Base-by-base conservation (phyloP, 768 basidiomycete species). In the Trametes gibbosa region DNA sequence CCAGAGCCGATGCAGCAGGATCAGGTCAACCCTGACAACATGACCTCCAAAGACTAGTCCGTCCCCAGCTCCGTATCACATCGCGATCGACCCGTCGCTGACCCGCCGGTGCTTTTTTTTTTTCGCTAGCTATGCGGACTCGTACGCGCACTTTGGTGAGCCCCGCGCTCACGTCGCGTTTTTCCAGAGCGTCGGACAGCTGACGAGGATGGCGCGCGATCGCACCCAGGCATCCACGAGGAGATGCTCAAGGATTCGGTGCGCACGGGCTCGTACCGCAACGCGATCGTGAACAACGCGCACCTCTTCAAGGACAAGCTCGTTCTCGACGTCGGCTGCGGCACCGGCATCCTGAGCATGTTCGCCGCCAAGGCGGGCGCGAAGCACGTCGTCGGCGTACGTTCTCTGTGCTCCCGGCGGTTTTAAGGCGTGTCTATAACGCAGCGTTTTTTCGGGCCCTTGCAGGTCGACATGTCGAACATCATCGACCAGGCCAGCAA, bases 161-260 rank as follows among this genome's bases (percentile, higher is more conserved):
- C 25, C 19, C 24, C 34, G 23, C 6, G 4, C 9, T 21, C 35
- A n/a, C 27, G 16, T 48, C 7, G 17, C 46, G n/a, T 19, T n/a
- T 12, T 9, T 17, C 6, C 19, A 24, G 7, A 14, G 41, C n/a
- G 8, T 8, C 7, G 41, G 21, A 10, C 7, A 7, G 32, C n/a
- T 50, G 48, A 50, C 29, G 7, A 17, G 17, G 8, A 32, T 29
- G 6, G 35, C 29, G 40, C 24, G 37, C 35, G 47, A 40, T 37
- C 34, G 29, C 62, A 12, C 37, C 21, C 66, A 97, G 94, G 95
- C 58, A 97, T 98, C 67, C 95, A 98, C 73, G 95, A 98, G 77
- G 97, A 99, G 78, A 99, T 99, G 97, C 77, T 99, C 74, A 99
- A 99, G 76, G 97, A 99, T 76, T 76, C 79, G 39, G 94, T 99